These are phyloP conservation scores for Spizellomyces punctatus DNA, from an alignment of 192 early-diverging fungal genomes.

Conservation along the genomic window DNA sequence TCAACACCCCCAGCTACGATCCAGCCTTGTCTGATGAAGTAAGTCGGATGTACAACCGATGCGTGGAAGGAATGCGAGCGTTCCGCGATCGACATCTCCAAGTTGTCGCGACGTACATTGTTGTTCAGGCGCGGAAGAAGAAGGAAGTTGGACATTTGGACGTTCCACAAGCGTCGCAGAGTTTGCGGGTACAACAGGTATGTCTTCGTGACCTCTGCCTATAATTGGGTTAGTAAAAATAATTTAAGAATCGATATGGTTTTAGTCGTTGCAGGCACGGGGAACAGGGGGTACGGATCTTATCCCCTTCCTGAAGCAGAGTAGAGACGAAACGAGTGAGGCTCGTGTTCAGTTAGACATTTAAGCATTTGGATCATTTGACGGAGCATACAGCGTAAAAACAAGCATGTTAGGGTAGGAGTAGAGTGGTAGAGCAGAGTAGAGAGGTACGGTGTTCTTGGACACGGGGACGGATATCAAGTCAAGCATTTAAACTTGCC, in stretches of 20 bases:
- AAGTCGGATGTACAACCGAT: constrained; percentile 73
- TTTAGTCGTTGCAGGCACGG: constrained; percentile 35
- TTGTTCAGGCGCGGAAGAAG: constrained; percentile 76
- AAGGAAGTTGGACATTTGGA: constrained; percentile 67
- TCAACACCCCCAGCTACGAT: constrained; percentile 26
- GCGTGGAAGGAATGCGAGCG: constrained; percentile 76
- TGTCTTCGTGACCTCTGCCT: not conserved
- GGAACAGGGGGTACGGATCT: constrained; percentile 62
- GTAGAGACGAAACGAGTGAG: constrained; percentile 76
- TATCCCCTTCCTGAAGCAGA: constrained; percentile 92
- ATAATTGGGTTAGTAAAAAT: not conserved
- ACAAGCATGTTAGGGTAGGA: no score
- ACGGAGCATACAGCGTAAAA: not conserved
- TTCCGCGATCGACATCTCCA: constrained; percentile 94
- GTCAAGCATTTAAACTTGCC: no score
- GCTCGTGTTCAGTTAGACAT: constrained; percentile 39
- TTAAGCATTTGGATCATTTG: not conserved
- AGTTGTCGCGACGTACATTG: constrained; percentile 88
- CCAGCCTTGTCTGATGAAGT: constrained; percentile 24
- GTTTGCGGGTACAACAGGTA: constrained; percentile 34
- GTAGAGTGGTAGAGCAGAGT: no score
- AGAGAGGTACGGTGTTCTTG: no score
- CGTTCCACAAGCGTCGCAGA: constrained; percentile 42
- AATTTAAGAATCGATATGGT: not conserved
- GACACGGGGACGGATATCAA: not conserved